Conservation (phyloP, 495 filamentous ascomycete species). For the Jackrogersella minutella region DNA sequence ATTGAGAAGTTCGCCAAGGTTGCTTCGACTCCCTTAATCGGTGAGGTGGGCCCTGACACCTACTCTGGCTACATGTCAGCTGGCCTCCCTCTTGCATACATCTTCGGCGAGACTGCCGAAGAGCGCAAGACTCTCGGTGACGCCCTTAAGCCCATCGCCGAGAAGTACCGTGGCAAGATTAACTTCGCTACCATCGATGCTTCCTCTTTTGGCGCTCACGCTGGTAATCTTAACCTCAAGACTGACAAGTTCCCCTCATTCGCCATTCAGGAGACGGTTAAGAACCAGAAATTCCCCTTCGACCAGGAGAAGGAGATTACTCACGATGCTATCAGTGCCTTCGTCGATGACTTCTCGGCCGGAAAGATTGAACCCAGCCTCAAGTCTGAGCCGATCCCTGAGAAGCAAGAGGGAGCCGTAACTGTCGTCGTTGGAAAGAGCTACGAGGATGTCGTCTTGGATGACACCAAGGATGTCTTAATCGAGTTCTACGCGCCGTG, state of each 20-base stretch:
- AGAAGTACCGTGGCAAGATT: slow-evolving; percentile 80
- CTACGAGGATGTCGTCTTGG: slow-evolving; percentile 91
- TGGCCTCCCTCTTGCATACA: slow-evolving; percentile 93
- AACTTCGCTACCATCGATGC: slow-evolving; percentile 99
- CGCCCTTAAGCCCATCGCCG: slow-evolving; percentile 68
- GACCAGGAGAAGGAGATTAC: slow-evolving; percentile 86
- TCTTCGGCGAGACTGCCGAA: slow-evolving; percentile 94
- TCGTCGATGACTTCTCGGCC: slow-evolving; percentile 85
- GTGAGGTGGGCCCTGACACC: slow-evolving; percentile 97
- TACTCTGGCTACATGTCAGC: slow-evolving; percentile 97
- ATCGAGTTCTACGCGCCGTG: slow-evolving; percentile 99
- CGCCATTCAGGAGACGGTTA: slow-evolving; percentile 94
- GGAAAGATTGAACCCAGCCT: slow-evolving; percentile 94
- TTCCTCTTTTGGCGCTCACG: slow-evolving; percentile 92
- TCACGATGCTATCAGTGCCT: slow-evolving; percentile 75
- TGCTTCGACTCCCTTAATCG: slow-evolving; percentile 87
- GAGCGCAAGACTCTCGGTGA: slow-evolving; percentile 82
- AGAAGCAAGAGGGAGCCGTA: slow-evolving; percentile 91
- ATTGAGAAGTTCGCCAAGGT: slow-evolving; percentile 85
- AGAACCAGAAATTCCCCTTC: slow-evolving; percentile 97
- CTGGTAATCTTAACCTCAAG: slow-evolving; percentile 96
- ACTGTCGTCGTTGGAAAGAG: slow-evolving; percentile 90
- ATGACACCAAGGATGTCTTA: slow-evolving; percentile 95
- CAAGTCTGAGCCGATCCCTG: slow-evolving; percentile 97
- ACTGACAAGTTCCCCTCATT: slow-evolving; percentile 94